Evolutionary conservation across 192 early-diverging fungal species (phyloP), one percentile per base, ranked within the genome.

Genomic region (Entomortierella chlamydospora): DNA sequence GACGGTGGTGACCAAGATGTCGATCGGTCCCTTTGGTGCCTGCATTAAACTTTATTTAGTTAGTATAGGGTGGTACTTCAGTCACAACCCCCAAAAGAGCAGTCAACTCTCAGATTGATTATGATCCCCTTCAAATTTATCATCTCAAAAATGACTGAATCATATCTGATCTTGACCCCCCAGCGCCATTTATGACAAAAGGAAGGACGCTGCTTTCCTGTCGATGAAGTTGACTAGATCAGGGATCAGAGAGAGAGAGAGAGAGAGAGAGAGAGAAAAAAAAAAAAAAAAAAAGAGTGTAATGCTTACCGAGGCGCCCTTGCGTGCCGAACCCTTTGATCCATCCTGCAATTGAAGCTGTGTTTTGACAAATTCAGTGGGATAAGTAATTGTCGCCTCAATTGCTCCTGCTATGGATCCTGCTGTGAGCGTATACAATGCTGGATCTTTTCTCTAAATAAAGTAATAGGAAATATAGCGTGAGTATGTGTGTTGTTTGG

Each of bases 281-380:
- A n/a, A n/a, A n/a, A n/a, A n/a, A n/a, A n/a, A n/a, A n/a, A n/a
- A n/a, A n/a, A n/a, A n/a, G n/a, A n/a, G n/a, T n/a, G 25, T 12
- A 8, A 61, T 0, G 43, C 65, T 74, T 82, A 73, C 80, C 37
- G 63, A 20, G 30, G 68, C 82, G 1, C 84, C 82, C 4, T 81
- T 60, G 13, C 31, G 60, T 12, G 76, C 57, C 12, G 28, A 30
- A 2, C 76, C 68, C 26, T 66, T 81, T 42, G 71, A 18, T 20
- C 81, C 83, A 26, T 87, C 86, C 52, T 97, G 95, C 13, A 99
- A 88, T 83, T 99, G 97, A 59, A 99, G 86, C 68, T 94, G 95
- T 10, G 97, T 99, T 73, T 99, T 99, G 64, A 97, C 90, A 76
- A 93, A 95, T 84, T 98, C 96, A 0, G 96, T 97, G 1, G 97